These are phyloP conservation scores for Cercophora sp. DNA, from an alignment of 495 filamentous ascomycete species.

Conservation along the genomic window DNA sequence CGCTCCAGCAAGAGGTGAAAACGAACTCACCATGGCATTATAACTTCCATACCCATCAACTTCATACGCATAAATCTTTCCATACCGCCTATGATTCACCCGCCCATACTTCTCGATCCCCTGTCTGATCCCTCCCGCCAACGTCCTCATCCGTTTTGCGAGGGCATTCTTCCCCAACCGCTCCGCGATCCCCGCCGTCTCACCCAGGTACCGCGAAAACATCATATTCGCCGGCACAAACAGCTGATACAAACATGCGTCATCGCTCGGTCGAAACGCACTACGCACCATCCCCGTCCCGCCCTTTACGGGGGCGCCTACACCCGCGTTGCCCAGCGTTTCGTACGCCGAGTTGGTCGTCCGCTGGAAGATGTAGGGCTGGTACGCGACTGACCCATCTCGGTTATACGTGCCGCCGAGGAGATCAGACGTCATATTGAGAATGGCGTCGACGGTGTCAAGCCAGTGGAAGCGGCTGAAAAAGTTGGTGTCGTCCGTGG, in stretches of 20 bases:
- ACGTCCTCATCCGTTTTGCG: slow-evolving; percentile 40
- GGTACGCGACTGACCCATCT: slow-evolving; percentile 48
- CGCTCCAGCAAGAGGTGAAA: neutral
- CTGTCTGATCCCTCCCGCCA: slow-evolving; percentile 42
- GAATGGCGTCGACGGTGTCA: slow-evolving; percentile 37
- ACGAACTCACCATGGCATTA: slow-evolving; percentile 37
- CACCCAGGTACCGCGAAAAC: slow-evolving; percentile 53
- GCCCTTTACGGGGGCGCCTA: slow-evolving; percentile 35
- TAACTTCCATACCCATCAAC: slow-evolving; percentile 56
- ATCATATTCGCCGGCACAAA: slow-evolving; percentile 68
- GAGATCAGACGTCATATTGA: slow-evolving; percentile 50
- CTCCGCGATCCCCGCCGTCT: slow-evolving; percentile 47
- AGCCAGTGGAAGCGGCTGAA: slow-evolving; percentile 45
- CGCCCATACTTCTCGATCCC: slow-evolving; percentile 52
- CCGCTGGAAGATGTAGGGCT: slow-evolving; percentile 57
- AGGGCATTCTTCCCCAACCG: slow-evolving; percentile 27
- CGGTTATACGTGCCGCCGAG: slow-evolving; percentile 52
- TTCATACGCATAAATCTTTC: slow-evolving; percentile 56
- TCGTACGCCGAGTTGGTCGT: slow-evolving; percentile 51
- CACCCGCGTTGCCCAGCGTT: slow-evolving; percentile 48
- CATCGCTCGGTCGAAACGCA: slow-evolving; percentile 61
- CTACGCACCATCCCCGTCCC: slow-evolving; percentile 57
- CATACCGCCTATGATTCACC: slow-evolving; percentile 24
- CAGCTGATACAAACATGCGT: slow-evolving; percentile 55
- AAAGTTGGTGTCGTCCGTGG: slow-evolving; percentile 53